phyloP scores from a whole-genome alignment of 179 eudicot species.

The Amaranthus tricolor region DNA sequence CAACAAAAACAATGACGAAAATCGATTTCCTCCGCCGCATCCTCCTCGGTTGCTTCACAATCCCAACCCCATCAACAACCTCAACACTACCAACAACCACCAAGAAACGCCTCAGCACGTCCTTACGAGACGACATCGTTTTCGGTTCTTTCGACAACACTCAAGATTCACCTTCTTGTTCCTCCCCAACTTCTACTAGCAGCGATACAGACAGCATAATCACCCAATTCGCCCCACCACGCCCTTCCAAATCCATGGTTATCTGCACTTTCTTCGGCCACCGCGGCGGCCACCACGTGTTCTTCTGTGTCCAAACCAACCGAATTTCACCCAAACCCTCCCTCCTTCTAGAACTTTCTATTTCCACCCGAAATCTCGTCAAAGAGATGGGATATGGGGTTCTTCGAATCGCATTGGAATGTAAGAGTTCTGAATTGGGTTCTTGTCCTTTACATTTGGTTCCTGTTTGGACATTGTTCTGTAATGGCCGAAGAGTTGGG shows the following conservation, averaged over 20 bases:
- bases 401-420: conserved; percentile 65
- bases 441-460: conserved; percentile 58
- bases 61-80: conserved; percentile 12
- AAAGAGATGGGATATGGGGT: conserved; percentile 71
- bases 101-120: conserved; percentile 85
- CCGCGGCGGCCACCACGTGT: conserved; percentile 68
- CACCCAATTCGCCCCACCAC: conserved; percentile 35
- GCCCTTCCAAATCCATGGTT: conserved; percentile 72
- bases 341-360: conserved; percentile 69
- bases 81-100: conserved; percentile 34
- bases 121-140: conserved; percentile 57
- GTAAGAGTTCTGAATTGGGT: conserved; percentile 36
- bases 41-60: conserved; percentile 64
- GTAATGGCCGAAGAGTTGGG: conserved; percentile 79
- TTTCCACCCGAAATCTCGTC: conserved; percentile 56
- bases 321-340: conserved; percentile 56
- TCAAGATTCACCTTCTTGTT: conserved; percentile 4
- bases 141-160: conserved; percentile 6
- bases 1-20: conserved; percentile 46
- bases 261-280: conserved; percentile 85
- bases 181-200: conserved; percentile 19
- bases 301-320: conserved; percentile 75
- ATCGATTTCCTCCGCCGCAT: conserved; percentile 57
- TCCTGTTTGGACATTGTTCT: conserved; percentile 66
- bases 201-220: not conserved